Percentiles rank a stretch among this genome's conserved stretches.
Conservation (phyloP, 176 grass and related monocot genomes). For the Carex kokanica region DNA sequence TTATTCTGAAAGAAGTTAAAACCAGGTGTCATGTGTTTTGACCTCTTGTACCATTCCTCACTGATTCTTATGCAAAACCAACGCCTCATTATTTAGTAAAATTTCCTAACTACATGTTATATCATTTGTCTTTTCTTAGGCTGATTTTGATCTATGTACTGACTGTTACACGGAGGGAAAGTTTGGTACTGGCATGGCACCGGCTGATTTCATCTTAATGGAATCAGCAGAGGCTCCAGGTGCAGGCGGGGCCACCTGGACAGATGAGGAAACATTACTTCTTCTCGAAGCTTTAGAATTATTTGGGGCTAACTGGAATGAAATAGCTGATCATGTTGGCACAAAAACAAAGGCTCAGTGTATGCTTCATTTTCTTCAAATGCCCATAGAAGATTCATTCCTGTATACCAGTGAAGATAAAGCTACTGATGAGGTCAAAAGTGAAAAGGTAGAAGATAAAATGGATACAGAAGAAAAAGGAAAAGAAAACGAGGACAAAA, state of each 20-base stretch:
- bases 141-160: constrained; percentile 97
- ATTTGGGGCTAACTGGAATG: constrained; percentile 96
- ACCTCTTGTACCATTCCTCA: neutral
- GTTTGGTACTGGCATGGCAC: constrained; percentile 81
- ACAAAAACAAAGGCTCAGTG: constrained; percentile 97
- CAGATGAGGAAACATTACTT: constrained; percentile 95
- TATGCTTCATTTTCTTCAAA: constrained; percentile 97
- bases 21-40: neutral
- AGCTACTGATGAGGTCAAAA: constrained; percentile 36
- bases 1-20: neutral
- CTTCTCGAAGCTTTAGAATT: constrained; percentile 97
- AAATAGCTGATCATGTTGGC: constrained; percentile 98
- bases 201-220: constrained; percentile 96
- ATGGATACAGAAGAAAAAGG: constrained; percentile 50
- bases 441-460: constrained; percentile 45
- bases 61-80: neutral
- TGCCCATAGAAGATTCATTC: constrained; percentile 93
- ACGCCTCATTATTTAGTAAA: neutral
- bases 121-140: constrained; percentile 39
- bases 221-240: constrained; percentile 79
- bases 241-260: constrained; percentile 91
- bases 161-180: constrained; percentile 89
- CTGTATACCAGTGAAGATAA: constrained; percentile 37
- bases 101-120: neutral
- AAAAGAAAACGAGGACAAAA: constrained; percentile 44